These are phyloP conservation scores for Codiaeum variegatum DNA, from an alignment of 441 rosid species.

Conservation along the genomic window DNA sequence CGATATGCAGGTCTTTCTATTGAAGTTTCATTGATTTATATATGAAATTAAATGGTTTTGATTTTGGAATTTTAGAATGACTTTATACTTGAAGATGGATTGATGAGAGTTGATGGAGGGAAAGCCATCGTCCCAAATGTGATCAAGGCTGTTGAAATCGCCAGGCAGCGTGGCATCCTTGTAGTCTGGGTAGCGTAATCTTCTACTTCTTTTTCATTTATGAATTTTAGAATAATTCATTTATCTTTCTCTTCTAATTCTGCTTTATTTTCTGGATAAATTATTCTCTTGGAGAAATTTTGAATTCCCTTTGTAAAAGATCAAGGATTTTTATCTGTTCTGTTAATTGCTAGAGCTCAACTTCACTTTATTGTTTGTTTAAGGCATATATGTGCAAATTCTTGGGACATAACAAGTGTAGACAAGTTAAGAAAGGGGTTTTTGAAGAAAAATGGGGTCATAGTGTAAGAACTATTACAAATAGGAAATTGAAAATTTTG, in stretches of 20 bases:
- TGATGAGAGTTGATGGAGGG: constrained; percentile 54
- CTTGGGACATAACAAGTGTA: neutral
- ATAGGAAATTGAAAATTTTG: neutral
- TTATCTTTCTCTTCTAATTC: neutral
- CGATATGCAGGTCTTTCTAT: constrained; percentile 61
- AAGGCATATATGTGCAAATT: neutral
- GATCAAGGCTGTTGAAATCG: constrained; percentile 56
- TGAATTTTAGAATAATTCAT: neutral
- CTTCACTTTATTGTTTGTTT: neutral
- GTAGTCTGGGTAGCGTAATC: constrained; percentile 88
- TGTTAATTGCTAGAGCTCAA: neutral
- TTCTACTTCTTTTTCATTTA: neutral
- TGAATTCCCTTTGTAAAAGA: neutral
- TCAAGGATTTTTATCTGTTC: neutral
- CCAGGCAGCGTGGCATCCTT: constrained; percentile 65
- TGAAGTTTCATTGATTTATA: neutral
- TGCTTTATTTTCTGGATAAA: constrained; percentile 17
- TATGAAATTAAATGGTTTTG: neutral
- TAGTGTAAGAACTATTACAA: neutral
- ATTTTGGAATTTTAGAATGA: constrained; percentile 43
- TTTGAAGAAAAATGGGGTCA: neutral
- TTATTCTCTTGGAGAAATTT: neutral
- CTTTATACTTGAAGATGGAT: constrained; percentile 52
- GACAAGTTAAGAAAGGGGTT: neutral
- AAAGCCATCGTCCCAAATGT: constrained; percentile 65